Percentiles rank a stretch among this genome's conserved stretches.
These are phyloP conservation scores for Aspergillus leporis DNA, from an alignment of 495 filamentous ascomycete genomes.

Conservation along the genomic window DNA sequence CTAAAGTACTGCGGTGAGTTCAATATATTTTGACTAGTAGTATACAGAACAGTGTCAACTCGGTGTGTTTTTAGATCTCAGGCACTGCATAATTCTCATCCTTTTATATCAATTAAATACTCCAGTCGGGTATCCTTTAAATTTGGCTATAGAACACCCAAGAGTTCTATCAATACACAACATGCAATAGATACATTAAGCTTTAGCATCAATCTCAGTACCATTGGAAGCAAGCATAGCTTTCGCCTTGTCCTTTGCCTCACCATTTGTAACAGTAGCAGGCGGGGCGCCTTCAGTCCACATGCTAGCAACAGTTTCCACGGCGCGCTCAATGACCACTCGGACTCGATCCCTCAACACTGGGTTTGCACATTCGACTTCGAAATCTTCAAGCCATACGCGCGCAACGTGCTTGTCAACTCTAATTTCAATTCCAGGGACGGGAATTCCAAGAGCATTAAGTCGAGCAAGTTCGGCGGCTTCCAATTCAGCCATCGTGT, in stretches of 20 bases:
- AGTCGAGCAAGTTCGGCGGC: conserved; percentile 65
- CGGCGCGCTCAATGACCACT: conserved; percentile 85
- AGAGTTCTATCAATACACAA: conserved; percentile 14
- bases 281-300: conserved; percentile 46
- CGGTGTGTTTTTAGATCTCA: too few species aligned
- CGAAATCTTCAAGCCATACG: conserved; percentile 88
- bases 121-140: not conserved
- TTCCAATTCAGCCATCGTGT: conserved; percentile 55
- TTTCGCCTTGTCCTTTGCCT: conserved; percentile 16
- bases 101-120: not conserved
- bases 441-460: conserved; percentile 77
- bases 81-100: not conserved
- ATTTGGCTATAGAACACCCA: not conserved
- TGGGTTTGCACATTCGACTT: conserved; percentile 78
- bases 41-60: too few species aligned
- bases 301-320: conserved; percentile 86
- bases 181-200: conserved; percentile 17
- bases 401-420: conserved; percentile 85
- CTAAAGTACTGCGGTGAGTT: not conserved
- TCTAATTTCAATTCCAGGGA: conserved; percentile 83
- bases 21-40: too few species aligned
- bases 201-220: conserved; percentile 28
- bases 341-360: conserved; percentile 77
- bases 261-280: conserved; percentile 19
- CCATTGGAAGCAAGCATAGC: conserved; percentile 25